Evolutionary conservation across 116 monocot species (phyloP).

Genomic region (Zostera marina): DNA sequence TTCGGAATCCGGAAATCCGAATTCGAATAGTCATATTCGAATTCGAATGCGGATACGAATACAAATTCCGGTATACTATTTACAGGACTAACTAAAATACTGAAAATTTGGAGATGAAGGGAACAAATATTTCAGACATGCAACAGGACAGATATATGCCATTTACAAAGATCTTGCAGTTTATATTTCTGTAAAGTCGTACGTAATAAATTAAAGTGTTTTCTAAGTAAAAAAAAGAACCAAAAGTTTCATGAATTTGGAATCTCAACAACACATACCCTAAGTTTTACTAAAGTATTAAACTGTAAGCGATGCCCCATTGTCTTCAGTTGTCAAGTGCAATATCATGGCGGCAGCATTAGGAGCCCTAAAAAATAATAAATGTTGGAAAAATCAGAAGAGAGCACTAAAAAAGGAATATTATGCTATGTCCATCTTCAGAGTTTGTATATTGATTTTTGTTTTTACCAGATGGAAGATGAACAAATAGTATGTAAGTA

Average conservation of each 20-base stretch:
- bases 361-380: slow-evolving; percentile 54
- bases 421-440: too few species aligned
- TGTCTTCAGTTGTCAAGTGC: slow-evolving; percentile 55
- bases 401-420: too few species aligned
- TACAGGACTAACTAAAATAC: slow-evolving; percentile 77
- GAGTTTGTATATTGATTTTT: too few species aligned
- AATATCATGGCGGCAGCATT: slow-evolving; percentile 83
- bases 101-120: slow-evolving; percentile 89
- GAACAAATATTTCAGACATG: slow-evolving; percentile 75
- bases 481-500: not conserved
- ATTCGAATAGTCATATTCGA: too few species aligned
- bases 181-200: slow-evolving; percentile 79
- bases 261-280: not conserved
- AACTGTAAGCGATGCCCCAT: slow-evolving; percentile 7
- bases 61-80: too few species aligned
- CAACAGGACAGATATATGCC: slow-evolving; percentile 86
- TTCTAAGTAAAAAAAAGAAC: not conserved
- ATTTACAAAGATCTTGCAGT: slow-evolving; percentile 76
- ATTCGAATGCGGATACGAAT: too few species aligned
- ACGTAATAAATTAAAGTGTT: slow-evolving; percentile 5
- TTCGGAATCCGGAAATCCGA: too few species aligned
- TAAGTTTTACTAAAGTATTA: not conserved
- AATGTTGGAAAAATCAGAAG: not conserved
- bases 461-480: not conserved
- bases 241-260: not conserved